Percentiles rank a stretch among this genome's conserved stretches.
Evolutionary conservation across 2,329 filamentous ascomycete genomes (phyloP).

Genomic region (Hypomyces perniciosus): DNA sequence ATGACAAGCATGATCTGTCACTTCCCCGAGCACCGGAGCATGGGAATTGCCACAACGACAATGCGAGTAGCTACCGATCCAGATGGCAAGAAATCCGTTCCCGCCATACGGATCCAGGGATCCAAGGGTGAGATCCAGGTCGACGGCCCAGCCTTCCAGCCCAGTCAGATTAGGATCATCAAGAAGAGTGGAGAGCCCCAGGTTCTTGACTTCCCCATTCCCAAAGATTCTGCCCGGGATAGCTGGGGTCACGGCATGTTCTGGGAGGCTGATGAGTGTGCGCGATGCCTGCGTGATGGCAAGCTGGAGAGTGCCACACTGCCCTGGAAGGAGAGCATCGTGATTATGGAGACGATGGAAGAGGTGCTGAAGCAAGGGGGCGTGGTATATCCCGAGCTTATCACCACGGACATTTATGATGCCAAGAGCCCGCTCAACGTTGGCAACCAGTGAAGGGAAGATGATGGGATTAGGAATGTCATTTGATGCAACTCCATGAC

Average conservation of each 20-base stretch:
- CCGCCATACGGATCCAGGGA: slow-evolving; percentile 74
- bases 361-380: slow-evolving; percentile 47
- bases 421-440: slow-evolving; percentile 56
- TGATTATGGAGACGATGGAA: slow-evolving; percentile 74
- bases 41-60: slow-evolving; percentile 65
- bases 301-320: slow-evolving; percentile 67
- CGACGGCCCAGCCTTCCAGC: slow-evolving; percentile 63
- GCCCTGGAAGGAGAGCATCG: slow-evolving; percentile 69
- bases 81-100: slow-evolving; percentile 53
- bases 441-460: slow-evolving; percentile 32
- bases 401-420: slow-evolving; percentile 53
- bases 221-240: slow-evolving; percentile 40
- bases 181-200: slow-evolving; percentile 44
- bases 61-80: slow-evolving; percentile 58
- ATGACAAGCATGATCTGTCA: slow-evolving; percentile 70
- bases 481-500: not conserved
- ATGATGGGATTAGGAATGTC: not conserved
- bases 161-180: slow-evolving; percentile 59
- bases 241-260: slow-evolving; percentile 75
- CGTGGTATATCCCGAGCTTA: slow-evolving; percentile 49
- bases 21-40: slow-evolving; percentile 63
- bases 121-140: slow-evolving; percentile 78
- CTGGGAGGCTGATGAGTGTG: slow-evolving; percentile 79
- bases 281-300: slow-evolving; percentile 68
- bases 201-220: slow-evolving; percentile 48